Percentiles rank a stretch among this genome's conserved stretches.
Conservation (phyloP, 192 early-diverging fungal species). For the Mortierella claussenii region DNA sequence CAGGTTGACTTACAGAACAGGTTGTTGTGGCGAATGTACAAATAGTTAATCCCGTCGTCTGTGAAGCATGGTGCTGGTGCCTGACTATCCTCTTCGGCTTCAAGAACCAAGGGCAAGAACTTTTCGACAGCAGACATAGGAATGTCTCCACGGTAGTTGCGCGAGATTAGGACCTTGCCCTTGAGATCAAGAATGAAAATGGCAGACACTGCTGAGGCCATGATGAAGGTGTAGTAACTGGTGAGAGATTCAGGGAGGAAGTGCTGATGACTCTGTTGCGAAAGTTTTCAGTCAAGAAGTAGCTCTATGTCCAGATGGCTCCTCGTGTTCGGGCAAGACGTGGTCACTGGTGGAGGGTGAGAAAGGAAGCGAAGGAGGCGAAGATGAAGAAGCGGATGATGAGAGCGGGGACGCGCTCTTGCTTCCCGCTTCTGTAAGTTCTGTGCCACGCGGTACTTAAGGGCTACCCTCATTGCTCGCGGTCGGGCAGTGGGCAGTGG, state of each 20-base stretch:
- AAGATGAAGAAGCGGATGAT: no score
- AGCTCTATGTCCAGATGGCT: no score
- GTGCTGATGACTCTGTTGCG: not conserved
- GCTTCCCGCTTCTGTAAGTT: no score
- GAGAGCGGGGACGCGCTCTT: no score
- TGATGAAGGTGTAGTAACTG: slow-evolving; percentile 8
- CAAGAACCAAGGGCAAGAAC: slow-evolving; percentile 96
- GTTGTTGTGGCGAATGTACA: slow-evolving; percentile 96
- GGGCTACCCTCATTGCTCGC: no score
- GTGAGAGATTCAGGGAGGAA: not conserved
- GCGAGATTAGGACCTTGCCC: slow-evolving; percentile 98
- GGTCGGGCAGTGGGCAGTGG: no score
- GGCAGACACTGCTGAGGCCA: slow-evolving; percentile 64
- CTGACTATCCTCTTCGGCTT: slow-evolving; percentile 94
- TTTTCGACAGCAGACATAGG: slow-evolving; percentile 96
- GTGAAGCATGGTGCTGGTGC: slow-evolving; percentile 91
- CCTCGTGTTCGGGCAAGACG: no score
- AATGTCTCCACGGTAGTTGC: slow-evolving; percentile 98
- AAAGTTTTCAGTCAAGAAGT: no score
- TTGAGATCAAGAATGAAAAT: slow-evolving; percentile 97
- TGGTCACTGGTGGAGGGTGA: no score
- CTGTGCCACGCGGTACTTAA: no score
- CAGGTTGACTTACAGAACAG: slow-evolving; percentile 89
- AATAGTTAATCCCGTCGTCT: slow-evolving; percentile 94
- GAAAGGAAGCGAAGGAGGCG: no score